A percentile compares a stretch with the other conserved stretches of the same genome.
Conservation (phyloP, 108 stramenopile genomes). For the Cylindrotheca fusiformis region DNA sequence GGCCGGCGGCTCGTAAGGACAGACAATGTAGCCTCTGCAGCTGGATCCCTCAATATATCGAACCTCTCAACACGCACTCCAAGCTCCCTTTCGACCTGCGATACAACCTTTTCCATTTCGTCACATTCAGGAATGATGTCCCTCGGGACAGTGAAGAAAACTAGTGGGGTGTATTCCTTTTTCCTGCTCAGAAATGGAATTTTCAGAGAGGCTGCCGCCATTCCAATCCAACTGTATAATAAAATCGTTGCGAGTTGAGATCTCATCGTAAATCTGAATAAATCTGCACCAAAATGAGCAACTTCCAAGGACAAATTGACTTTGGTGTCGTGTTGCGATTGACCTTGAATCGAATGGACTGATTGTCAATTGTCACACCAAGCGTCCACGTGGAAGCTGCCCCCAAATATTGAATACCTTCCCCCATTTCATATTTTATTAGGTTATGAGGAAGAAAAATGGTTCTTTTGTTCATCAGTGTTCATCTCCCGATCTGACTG, state of each 20-base stretch:
- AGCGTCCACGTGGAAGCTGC: too few relatives aligned
- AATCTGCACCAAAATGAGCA: too few relatives aligned
- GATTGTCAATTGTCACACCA: too few relatives aligned
- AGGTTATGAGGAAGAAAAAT: too few relatives aligned
- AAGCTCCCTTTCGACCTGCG: slow-evolving; percentile 55
- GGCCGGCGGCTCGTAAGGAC: slow-evolving; percentile 15
- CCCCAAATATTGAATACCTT: too few relatives aligned
- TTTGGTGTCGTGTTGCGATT: too few relatives aligned
- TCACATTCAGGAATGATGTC: slow-evolving; percentile 65
- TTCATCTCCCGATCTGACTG: too few relatives aligned
- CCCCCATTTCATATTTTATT: too few relatives aligned
- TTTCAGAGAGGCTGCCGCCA: slow-evolving; percentile 8
- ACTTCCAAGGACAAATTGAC: too few relatives aligned
- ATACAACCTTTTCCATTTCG: slow-evolving; percentile 62
- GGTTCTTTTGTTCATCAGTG: too few relatives aligned
- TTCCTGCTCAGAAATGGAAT: slow-evolving; percentile 39
- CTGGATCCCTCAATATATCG: slow-evolving; percentile 52
- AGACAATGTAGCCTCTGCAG: slow-evolving; percentile 40
- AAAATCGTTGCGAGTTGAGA: not conserved
- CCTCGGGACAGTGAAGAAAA: slow-evolving; percentile 71
- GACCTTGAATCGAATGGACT: too few relatives aligned
- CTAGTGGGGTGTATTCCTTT: slow-evolving; percentile 61
- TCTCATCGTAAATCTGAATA: not conserved
- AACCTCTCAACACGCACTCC: slow-evolving; percentile 62
- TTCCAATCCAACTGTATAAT: not conserved